These are phyloP conservation scores for Yarrowia sp. DNA, from an alignment of 805 yeast species.

Conservation along the genomic window DNA sequence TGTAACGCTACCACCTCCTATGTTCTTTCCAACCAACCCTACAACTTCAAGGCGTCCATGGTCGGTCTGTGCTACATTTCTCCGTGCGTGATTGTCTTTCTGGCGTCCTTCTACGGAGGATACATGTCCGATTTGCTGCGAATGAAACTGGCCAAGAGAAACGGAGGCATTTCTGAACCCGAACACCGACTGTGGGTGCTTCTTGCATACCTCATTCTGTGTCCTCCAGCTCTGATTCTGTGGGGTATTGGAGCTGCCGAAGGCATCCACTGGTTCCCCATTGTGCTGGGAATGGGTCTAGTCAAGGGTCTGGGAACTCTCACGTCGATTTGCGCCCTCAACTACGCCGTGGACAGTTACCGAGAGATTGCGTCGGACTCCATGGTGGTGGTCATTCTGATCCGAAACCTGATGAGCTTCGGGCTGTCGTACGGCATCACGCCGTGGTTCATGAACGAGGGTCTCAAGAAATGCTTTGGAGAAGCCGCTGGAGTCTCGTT, in stretches of 20 bases:
- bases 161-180: constrained; percentile 56
- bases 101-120: constrained; percentile 25
- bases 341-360: constrained; percentile 58
- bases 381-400: constrained; percentile 57
- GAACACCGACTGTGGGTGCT: constrained; percentile 61
- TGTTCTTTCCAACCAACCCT: constrained; percentile 18
- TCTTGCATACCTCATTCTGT: constrained; percentile 53
- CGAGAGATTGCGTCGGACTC: constrained; percentile 55
- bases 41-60: constrained; percentile 35
- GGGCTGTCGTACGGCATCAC: constrained; percentile 61
- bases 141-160: constrained; percentile 42
- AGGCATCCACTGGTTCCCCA: constrained; percentile 57
- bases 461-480: constrained; percentile 55
- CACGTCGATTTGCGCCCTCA: constrained; percentile 55
- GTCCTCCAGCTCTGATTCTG: constrained; percentile 56
- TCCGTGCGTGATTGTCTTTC: constrained; percentile 13
- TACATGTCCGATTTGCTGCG: constrained; percentile 21
- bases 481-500: constrained; percentile 33
- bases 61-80: constrained; percentile 36
- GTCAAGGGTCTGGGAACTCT: constrained; percentile 54
- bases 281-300: constrained; percentile 57
- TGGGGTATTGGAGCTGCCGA: constrained; percentile 63
- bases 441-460: constrained; percentile 57
- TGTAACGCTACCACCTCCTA: constrained; percentile 26
- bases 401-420: constrained; percentile 58